phyloP scores from a whole-genome alignment of 1,284 basidiomycete species.

The Flammula alnicola region DNA sequence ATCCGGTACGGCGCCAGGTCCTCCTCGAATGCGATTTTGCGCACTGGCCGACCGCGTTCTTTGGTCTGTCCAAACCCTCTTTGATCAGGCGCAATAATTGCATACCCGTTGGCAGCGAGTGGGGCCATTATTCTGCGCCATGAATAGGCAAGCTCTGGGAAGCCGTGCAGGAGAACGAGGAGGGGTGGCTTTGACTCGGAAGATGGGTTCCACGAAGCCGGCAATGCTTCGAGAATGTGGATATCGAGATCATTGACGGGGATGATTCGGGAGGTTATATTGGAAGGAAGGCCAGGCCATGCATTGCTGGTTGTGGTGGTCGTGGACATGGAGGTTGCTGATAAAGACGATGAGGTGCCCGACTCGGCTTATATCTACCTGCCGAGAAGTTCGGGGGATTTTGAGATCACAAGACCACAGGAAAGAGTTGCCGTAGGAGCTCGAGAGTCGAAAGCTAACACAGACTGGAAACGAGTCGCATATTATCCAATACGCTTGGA shows the following conservation, averaged over 20 bases:
- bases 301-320: constrained; percentile 1
- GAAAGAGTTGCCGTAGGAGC: no score
- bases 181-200: constrained; percentile 43
- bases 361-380: no score
- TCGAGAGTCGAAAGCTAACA: no score
- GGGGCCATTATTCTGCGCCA: constrained; percentile 63
- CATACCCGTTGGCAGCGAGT: constrained; percentile 51
- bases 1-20: constrained; percentile 53
- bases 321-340: no score
- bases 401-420: no score
- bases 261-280: constrained; percentile 31
- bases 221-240: constrained; percentile 55
- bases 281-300: constrained; percentile 23
- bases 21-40: constrained; percentile 47
- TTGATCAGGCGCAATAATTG: constrained; percentile 57
- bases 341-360: no score
- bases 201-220: constrained; percentile 22
- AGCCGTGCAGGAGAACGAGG: constrained; percentile 65
- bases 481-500: no score
- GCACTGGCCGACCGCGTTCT: constrained; percentile 9
- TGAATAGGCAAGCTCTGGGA: constrained; percentile 67
- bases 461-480: no score
- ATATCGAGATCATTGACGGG: constrained; percentile 48
- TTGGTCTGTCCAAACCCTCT: constrained; percentile 53
- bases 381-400: no score